These are phyloP conservation scores for Aethionema arabicum DNA, from an alignment of 345 rosid species.

Conservation along the genomic window DNA sequence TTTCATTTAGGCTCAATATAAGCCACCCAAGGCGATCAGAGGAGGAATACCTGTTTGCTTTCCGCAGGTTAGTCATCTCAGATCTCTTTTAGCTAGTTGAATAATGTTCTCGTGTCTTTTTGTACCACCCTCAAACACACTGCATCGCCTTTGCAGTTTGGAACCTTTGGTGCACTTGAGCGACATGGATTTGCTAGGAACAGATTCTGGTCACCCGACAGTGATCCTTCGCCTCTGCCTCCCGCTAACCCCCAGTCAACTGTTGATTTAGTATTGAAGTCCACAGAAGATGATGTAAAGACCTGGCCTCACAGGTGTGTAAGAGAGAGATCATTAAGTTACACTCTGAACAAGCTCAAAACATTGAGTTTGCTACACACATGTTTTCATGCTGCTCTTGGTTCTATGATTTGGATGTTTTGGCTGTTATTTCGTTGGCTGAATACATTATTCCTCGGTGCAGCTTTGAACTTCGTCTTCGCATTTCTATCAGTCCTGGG, in stretches of 20 bases:
- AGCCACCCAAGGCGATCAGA: conserved; percentile 69
- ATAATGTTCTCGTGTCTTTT: conserved; percentile 22
- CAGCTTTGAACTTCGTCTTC: conserved; percentile 94
- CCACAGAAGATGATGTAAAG: conserved; percentile 75
- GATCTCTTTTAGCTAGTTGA: conserved; percentile 12
- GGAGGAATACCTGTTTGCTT: conserved; percentile 91
- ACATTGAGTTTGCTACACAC: background rate
- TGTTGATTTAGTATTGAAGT: conserved; percentile 75
- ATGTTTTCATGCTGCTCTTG: background rate
- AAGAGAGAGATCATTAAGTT: conserved; percentile 17
- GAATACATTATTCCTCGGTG: conserved; percentile 16
- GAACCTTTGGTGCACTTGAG: conserved; percentile 73
- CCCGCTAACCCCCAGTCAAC: conserved; percentile 64
- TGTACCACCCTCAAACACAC: conserved; percentile 4
- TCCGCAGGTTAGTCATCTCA: conserved; percentile 70
- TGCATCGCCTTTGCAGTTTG: conserved; percentile 53
- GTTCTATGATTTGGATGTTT: background rate
- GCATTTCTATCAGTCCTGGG: conserved; percentile 67
- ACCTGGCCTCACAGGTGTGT: conserved; percentile 83
- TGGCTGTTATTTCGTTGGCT: conserved; percentile 12
- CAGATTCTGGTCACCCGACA: conserved; percentile 73
- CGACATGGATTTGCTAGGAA: conserved; percentile 88
- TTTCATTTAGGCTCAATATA: conserved; percentile 58
- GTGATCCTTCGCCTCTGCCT: conserved; percentile 83
- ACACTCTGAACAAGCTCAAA: background rate